Evolutionary conservation across 306 rosid genomes (phyloP), one percentile per base, ranked within the genome.

Genomic region (cucumber (Cucumis sativus)): DNA sequence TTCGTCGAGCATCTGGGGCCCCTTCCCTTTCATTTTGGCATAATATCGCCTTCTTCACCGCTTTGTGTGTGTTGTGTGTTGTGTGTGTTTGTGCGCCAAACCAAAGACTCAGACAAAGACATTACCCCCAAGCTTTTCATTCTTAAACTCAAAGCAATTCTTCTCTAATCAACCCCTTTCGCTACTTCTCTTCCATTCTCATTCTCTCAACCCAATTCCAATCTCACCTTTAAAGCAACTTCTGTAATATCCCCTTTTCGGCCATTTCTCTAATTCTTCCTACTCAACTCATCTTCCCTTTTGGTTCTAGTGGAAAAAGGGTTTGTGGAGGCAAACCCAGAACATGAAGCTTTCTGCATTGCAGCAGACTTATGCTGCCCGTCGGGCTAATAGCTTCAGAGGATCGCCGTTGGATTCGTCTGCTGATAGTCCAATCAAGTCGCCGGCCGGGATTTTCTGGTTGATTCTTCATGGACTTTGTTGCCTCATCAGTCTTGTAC

Each of bases 381-480:
- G 98, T 23, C 90, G 98, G 73, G 66, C 78, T 78, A 92, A 88
- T 87, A 91, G 94, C 85, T 89, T 92, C 84, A 77, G 98, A 67
- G 91, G 91, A 68, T 87, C 96, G 23, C 63, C 79, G 78, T 39
- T 90, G 64, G 97, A 95, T 76, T 85, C 93, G 4, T 78, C 98
- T 10, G 80, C 80, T 5, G 98, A 92, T 77, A 87, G 85, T 60
- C 63, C 91, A 35, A 81, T 84, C 10, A 96, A 87, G 86, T 91
- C 98, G 0, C 91, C 98, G 59, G 89, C 93, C 8, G 86, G 92
- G 18, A 59, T 96, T 52, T 96, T 92, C 80, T 96, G 99, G 99
- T 85, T 96, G 3, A 74, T 91, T 7, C 89, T 96, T 10, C 98
- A 96, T 73, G 96, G 92, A 1, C 86, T 96, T n/a, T 96, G 99